Base-by-base conservation (phyloP, 2,329 filamentous ascomycete genomes). In the Blumeria graminis region DNA sequence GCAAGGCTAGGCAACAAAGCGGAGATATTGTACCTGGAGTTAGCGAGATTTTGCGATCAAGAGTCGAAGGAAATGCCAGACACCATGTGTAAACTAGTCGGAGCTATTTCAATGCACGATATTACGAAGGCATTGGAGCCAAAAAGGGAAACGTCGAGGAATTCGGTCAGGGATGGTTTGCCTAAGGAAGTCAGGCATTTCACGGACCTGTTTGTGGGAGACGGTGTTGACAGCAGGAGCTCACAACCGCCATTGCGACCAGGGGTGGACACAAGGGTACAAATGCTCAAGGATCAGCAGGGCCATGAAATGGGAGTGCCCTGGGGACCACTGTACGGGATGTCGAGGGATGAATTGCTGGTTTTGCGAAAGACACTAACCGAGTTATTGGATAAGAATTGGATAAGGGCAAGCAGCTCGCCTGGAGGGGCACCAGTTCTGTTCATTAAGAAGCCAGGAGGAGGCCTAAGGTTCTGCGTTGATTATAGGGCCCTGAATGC, bases 401-500 rank as follows among this genome's bases (percentile, higher is more conserved):
- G 45, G 45, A 50, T 50, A 13, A 6, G 16, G n/a, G 13, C 45
- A n/a, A 50, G 45, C 6, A 50, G 45, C 45, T 50, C 45, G 8
- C 11, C 45, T 18, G 16, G 16, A 33, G 46, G 46, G 13, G 46
- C 46, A 22, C 46, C 46, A 10, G 22, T 50, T 1, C 13, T 50
- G 7, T 50, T 50, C 14, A 14, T 50, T 13, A 50, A 50, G 22
- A 33, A 50, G 32, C 22, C 22, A 1, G 46, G 3, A 45, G 50
- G 50, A 5, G 50, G 56, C 6, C 56, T 57, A 6, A 9, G 38
- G 8, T 55, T 57, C 14, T 57, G 56, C 32, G 11, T 52, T 9
- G 54, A 58, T 16, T 54, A 58, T 18, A 9, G 57, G 16, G 46
- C n/a, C 10, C 38, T 58, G 9, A 58, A 58, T 34, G 48, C 34